Base-by-base conservation (phyloP, 108 stramenopile genomes). In the Skeletonema marinoi region DNA sequence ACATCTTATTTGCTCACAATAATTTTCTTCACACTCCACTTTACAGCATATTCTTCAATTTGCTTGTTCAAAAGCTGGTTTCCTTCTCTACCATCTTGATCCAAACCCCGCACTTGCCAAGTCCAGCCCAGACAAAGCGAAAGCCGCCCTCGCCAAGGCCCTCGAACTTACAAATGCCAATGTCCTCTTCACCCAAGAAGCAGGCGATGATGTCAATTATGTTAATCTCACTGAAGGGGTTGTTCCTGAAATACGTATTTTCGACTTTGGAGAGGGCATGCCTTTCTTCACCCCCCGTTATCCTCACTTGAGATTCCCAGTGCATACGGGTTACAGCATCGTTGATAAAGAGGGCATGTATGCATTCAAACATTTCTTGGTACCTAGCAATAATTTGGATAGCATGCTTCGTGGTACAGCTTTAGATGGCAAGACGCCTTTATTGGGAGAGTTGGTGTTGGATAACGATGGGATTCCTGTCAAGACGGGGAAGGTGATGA, bases 251-350 rank as follows among this genome's bases (percentile, higher is more conserved):
- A 75, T 90, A 67, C 85, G 89, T 3, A 83, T 88, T 74, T 95
- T 92, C 72, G 89, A 94, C 82, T 89, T 88, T 77, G 85, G 70
- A 19, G 87, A 86, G 42, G 95, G 92, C 48, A 83, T 88, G 77
- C 92, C 92, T 54, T 96, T 94, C 82, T 82, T 93, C 69, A 85
- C 89, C 56, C 92, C 93, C 42, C 88, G 89, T n/a, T 96, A 90
- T 70, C 95, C 95, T 54, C 87, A 93, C 70, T 85, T 96, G 62
- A 78, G 93, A 31, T 85, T 91, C 62, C 90, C 92, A 3, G 75
- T 96, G 48, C 93, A 96, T 78, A 94, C 95, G 58, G 95, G 95
- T 67, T 96, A 89, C 78, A 91, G 91, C 72, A 86, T 90, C 74
- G 82, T 78, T n/a, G 91, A 92, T 68, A 92, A 92, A 70, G 83